A percentile compares a stretch with the other conserved stretches of the same genome.
Evolutionary conservation across 2,329 filamentous ascomycete species (phyloP).

Genomic region (Fusarium nodosum): DNA sequence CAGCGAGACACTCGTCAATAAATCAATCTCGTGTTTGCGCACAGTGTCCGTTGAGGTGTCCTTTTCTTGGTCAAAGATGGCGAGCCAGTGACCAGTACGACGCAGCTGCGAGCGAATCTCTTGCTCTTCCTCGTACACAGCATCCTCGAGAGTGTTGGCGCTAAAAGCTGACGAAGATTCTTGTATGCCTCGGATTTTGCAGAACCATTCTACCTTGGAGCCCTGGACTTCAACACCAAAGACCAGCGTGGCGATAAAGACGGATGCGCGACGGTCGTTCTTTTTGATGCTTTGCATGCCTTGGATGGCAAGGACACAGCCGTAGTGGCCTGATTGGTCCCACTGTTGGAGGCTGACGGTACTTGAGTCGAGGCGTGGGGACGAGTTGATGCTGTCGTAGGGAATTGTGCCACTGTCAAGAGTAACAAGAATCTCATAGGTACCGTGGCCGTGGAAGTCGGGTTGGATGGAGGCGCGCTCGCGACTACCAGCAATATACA

Average conservation of each 20-base stretch:
- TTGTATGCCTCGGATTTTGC: constrained; percentile 14
- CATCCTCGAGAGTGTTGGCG: constrained; percentile 1
- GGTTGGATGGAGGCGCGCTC: constrained; percentile 16
- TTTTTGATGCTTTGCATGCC: constrained; percentile 32
- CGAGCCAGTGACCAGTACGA: constrained; percentile 7
- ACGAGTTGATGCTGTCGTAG: constrained; percentile 22
- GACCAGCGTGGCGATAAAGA: constrained; percentile 24
- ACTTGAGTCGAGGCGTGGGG: constrained; percentile 4
- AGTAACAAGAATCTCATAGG: constrained; percentile 13
- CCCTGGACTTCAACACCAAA: constrained; percentile 18
- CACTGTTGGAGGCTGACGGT: constrained; percentile 15
- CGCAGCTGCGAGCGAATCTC: constrained; percentile 6
- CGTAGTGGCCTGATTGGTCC: constrained; percentile 21
- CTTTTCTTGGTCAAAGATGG: constrained; percentile 21
- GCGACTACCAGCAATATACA: constrained; percentile 26
- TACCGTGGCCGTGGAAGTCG: constrained; percentile 15
- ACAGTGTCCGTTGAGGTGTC: neutral
- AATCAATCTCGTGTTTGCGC: constrained; percentile 21
- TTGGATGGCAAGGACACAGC: constrained; percentile 20
- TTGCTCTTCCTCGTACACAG: constrained; percentile 18
- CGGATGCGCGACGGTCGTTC: constrained; percentile 24
- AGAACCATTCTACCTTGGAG: constrained; percentile 23
- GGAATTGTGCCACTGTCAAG: constrained; percentile 21
- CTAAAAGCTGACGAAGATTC: neutral
- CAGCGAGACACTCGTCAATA: constrained; percentile 19